Conservation (phyloP, 345 rosid genomes). For the Arabidopsis suecica region DNA sequence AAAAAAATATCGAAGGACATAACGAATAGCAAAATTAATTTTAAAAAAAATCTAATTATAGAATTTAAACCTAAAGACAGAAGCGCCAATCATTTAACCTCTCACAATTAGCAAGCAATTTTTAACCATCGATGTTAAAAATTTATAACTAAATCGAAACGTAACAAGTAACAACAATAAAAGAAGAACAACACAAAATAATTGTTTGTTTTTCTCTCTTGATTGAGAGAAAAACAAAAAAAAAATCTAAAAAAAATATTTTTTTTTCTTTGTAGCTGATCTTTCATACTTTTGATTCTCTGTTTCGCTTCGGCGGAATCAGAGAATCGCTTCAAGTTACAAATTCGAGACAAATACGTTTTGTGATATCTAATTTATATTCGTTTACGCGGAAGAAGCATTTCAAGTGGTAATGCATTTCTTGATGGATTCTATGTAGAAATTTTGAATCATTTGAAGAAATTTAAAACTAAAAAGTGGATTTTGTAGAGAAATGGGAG, state of each 20-base stretch:
- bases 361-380: constrained; percentile 14
- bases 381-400: constrained; percentile 32
- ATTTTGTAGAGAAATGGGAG: constrained; percentile 46
- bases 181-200: neutral
- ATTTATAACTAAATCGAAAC: constrained; percentile 27
- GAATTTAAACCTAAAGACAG: constrained; percentile 23
- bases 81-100: constrained; percentile 37
- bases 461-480: constrained; percentile 9
- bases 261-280: constrained; percentile 7
- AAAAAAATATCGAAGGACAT: neutral
- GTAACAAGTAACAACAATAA: neutral
- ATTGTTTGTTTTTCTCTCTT: constrained; percentile 36
- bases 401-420: constrained; percentile 26
- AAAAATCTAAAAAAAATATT: neutral
- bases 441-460: neutral
- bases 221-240: constrained; percentile 27
- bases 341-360: constrained; percentile 1
- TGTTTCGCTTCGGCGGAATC: constrained; percentile 70
- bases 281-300: constrained; percentile 55
- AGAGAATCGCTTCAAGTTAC: constrained; percentile 57
- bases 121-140: constrained; percentile 6
- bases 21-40: neutral
- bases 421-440: neutral
- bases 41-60: constrained; percentile 28
- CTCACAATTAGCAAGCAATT: constrained; percentile 44